Conservation (phyloP, 1,284 basidiomycete genomes). For the Wallemia ichthyophaga region DNA sequence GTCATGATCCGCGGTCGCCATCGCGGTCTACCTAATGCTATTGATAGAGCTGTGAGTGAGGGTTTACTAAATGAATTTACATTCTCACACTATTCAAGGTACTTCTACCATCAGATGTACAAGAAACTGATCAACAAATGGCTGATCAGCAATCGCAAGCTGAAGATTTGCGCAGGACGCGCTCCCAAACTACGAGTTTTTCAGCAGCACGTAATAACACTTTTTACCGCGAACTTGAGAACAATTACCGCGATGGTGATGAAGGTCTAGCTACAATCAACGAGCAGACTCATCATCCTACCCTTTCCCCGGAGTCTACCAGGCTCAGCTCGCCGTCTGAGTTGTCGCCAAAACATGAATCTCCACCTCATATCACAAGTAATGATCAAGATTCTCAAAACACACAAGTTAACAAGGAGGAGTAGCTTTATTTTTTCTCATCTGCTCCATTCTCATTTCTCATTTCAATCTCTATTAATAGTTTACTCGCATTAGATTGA, state of each 20-base stretch:
- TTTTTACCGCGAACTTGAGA: neutral
- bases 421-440: too few relatives aligned
- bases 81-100: neutral
- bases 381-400: neutral
- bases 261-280: neutral
- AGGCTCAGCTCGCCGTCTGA: neutral
- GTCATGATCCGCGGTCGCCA: constrained; percentile 20
- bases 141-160: neutral
- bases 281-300: neutral
- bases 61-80: neutral
- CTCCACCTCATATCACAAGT: neutral
- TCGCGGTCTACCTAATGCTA: constrained; percentile 35
- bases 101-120: neutral
- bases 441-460: too few relatives aligned
- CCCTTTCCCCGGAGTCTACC: neutral
- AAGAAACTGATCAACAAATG: neutral
- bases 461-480: neutral
- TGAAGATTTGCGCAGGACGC: neutral
- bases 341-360: neutral
- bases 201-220: neutral
- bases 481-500: neutral
- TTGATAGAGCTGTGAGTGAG: constrained; percentile 33
- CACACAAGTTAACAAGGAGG: neutral
- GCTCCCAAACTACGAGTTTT: neutral
- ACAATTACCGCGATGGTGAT: neutral